Evolutionary conservation across 257 asterid species (phyloP), one percentile per base, ranked within the genome.

Genomic region (Orobanche coerulescens): DNA sequence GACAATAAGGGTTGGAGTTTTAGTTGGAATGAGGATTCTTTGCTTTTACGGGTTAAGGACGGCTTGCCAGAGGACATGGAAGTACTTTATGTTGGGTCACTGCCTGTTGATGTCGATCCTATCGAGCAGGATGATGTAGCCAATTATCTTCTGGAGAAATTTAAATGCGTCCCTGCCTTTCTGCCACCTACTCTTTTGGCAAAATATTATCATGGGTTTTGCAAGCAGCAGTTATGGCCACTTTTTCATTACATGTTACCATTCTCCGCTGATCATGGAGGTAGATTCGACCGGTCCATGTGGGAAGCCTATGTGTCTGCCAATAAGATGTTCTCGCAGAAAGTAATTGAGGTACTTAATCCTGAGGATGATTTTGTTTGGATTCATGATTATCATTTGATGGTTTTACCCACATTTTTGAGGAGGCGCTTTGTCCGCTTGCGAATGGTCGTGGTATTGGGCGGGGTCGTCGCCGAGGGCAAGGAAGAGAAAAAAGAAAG

Each of bases 31-130:
- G 94, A 83, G 68, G 96, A 88, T 63, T 83, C 96, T 1, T 65
- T 88, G 76, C 81, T 83, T 24, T 72, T 83, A 61, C 57, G 95
- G 76, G 74, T 83, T n/a, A 88, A 85, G 73, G 95, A 85, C 56
- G 96, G 96, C 20, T 70, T 88, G 47, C 93, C 96, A 1, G 95
- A 85, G 67, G 95, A 83, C 15, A 88, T 85, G 90, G 95, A 88
- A 61, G 90, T 85, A n/a, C 67, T 75, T 28, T 88, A 79, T 65
- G 90, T 88, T 52, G 96, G 95, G 58, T 83, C 84, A 0, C 72
- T 88, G 20, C 73, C 80, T 16, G 86, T 88, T 55, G 96, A 85
- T 58, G 82, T 88, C 22, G 88, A 88, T 65, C 92, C 93, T 13
- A 74, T 74, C 23, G 94, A 88, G 49, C 96, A 88, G 71, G 96